Evolutionary conservation across 2,329 filamentous ascomycete species (phyloP), one percentile per base, ranked within the genome.

Genomic region (Aspergillus bombycis): DNA sequence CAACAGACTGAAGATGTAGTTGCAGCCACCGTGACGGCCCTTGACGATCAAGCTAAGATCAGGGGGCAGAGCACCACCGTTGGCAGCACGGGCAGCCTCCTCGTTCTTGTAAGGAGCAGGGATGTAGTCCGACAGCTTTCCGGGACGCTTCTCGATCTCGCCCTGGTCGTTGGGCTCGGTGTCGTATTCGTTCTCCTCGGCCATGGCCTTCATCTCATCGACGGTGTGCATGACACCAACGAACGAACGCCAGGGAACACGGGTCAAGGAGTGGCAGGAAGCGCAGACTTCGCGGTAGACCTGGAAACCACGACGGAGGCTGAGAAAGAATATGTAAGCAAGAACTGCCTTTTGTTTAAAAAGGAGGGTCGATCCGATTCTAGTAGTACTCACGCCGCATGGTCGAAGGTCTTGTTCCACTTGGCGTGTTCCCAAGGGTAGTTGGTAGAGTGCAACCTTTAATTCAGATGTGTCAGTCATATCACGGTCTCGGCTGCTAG

Each of bases 211-310:
- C 85, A 93, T 95, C 86, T 99, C 95, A 76, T 98, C 94, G 78
- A 97, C 93, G 64, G 95, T 99, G 87, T 97, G 88, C 80, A 96
- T 86, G 70, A 88, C 88, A 79, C 95, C 95, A 76, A 99, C 95
- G 67, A 98, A 87, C 63, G 91, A 78, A 81, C 95, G 93, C 88
- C 96, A 99, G 65, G 95, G 94, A 64, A 99, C 89, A 85, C 95
- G 92, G 82, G 86, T 90, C 68, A 99, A 90, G 68, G 95, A 99
- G 87, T 99, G 95, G 88, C 95, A 99, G 74, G 93, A 93, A 67
- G 94, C 89, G 87, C 95, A 99, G 77, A 99, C 95, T 84, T 99
- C 95, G 73, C 91, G 93, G 87, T 99, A 99, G 78, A 99, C 95
- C 84, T 97, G 94, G 89, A 98, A 99, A 83, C 95, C 95, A 85